These are phyloP conservation scores for fission yeast (Schizosaccharomyces pombe) DNA, from an alignment of 805 yeast species.

Conservation along the genomic window DNA sequence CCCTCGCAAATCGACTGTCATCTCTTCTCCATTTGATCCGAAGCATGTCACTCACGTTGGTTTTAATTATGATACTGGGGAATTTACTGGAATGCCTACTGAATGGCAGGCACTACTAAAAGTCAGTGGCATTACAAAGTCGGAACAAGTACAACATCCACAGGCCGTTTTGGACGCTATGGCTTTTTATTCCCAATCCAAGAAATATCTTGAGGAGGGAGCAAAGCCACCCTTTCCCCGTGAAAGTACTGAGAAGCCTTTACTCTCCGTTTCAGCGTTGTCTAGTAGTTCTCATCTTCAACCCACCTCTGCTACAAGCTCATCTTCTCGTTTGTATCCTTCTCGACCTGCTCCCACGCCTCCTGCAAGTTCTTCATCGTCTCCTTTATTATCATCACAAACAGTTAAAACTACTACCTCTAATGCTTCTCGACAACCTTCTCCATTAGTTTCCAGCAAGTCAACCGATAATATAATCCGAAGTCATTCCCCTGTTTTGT, in stretches of 20 bases:
- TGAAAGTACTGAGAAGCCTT: conserved; percentile 3
- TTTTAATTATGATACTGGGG: conserved; percentile 46
- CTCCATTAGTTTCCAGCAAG: neutral
- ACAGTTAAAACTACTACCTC: neutral
- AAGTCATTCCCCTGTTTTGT: neutral
- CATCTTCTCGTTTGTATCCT: neutral
- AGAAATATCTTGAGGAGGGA: neutral
- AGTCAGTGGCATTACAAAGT: conserved; percentile 54
- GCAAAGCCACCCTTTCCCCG: neutral
- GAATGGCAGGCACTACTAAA: conserved; percentile 61
- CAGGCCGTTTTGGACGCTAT: conserved; percentile 68
- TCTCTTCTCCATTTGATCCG: conserved; percentile 79
- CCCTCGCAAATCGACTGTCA: conserved; percentile 17
- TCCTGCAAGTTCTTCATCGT: neutral
- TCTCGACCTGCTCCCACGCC: neutral
- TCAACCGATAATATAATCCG: neutral
- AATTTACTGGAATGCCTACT: conserved; percentile 47
- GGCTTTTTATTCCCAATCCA: conserved; percentile 30
- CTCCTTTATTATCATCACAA: neutral
- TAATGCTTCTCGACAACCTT: neutral
- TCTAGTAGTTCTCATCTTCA: neutral
- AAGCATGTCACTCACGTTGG: conserved; percentile 80
- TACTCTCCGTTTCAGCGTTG: conserved; percentile 10
- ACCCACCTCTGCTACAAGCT: neutral
- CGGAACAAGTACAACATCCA: conserved; percentile 62